phyloP scores from a whole-genome alignment of 192 early-diverging fungal genomes.

The Allomyces macrogynus region DNA sequence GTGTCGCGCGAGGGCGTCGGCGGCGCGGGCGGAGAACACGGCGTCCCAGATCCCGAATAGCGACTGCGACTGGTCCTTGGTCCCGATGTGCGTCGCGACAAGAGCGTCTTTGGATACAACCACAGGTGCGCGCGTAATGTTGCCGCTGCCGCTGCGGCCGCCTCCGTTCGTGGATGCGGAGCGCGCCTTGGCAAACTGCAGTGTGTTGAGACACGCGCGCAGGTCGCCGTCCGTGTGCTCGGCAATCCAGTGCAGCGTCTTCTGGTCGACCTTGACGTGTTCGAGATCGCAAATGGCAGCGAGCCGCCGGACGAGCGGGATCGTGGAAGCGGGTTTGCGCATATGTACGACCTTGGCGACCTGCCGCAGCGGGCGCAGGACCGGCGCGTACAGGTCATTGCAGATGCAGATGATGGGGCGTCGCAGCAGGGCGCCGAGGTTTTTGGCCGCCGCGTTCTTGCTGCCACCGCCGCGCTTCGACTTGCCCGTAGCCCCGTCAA shows the following conservation, averaged over 20 bases:
- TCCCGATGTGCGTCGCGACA: conserved; percentile 28
- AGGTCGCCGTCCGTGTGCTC: conserved; percentile 73
- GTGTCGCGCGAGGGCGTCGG: conserved; percentile 5
- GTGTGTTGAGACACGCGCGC: conserved; percentile 64
- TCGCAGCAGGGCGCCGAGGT: conserved; percentile 21
- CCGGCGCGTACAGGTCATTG: conserved; percentile 86
- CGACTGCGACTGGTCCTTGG: conserved; percentile 61
- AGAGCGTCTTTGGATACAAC: conserved; percentile 16
- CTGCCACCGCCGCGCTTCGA: neutral
- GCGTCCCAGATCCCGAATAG: conserved; percentile 66
- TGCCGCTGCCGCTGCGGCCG: neutral
- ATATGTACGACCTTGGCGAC: conserved; percentile 56
- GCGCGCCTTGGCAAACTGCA: conserved; percentile 33
- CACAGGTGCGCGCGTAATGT: neutral
- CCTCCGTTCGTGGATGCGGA: neutral
- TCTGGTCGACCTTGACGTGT: conserved; percentile 46
- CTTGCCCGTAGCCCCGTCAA: too few relatives aligned
- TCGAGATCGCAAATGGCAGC: conserved; percentile 61
- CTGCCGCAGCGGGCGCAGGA: conserved; percentile 60
- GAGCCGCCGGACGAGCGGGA: conserved; percentile 48
- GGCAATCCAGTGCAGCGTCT: conserved; percentile 49
- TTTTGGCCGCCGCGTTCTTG: conserved; percentile 13
- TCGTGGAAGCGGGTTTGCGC: conserved; percentile 31
- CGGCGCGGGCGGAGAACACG: conserved; percentile 36
- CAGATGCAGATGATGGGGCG: conserved; percentile 97